Base-by-base conservation (phyloP, 768 basidiomycete genomes). In the Boletus rufocinnamomeus region DNA sequence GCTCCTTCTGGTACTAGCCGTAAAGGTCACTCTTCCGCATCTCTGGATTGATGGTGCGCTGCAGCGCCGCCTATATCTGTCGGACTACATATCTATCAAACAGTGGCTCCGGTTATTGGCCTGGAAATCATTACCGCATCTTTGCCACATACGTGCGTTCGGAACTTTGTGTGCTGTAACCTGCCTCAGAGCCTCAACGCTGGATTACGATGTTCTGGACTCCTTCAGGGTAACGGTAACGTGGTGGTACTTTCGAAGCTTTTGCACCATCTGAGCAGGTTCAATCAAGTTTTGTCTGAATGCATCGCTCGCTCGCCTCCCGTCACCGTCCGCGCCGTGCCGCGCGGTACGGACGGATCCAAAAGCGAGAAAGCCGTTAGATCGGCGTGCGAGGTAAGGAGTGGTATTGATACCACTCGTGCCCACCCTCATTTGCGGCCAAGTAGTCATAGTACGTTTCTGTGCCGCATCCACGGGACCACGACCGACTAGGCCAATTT, bases 51-150 rank as follows among this genome's bases (percentile, higher is more conserved):
- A 59, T 65, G 68, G 68, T 48, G 27, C 59, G 47, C 62, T 37
- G 49, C 61, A 14, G 17, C 50, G 50, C 37, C 50, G 25, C 54
- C 56, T 49, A 57, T 61, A 63, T 58, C 50, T 50, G 52, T 57
- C 49, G 45, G 40, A 30, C 56, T 55, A 57, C 21, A 23, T 21
- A 43, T 67, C 57, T 59, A 58, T 62, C 54, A 49, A 48, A 56
- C 40, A 50, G 30, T 45, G 45, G 40, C 25, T 44, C 25, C 34
- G 50, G 40, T 19, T 45, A 19, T 52, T 27, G 48, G 25, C 21
- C 53, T 62, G 40, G 51, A 10, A 37, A 60, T 65, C 54, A 68
- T 70, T 68, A 67, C 67, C 56, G 60, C 67, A 62, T 61, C 50
- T 53, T 48, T 64, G 48, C 53, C 60, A 58, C 58, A 35, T 50